Evolutionary conservation across 768 basidiomycete genomes (phyloP), one percentile per base, ranked within the genome.

Genomic region (Artomyces pyxidatus): DNA sequence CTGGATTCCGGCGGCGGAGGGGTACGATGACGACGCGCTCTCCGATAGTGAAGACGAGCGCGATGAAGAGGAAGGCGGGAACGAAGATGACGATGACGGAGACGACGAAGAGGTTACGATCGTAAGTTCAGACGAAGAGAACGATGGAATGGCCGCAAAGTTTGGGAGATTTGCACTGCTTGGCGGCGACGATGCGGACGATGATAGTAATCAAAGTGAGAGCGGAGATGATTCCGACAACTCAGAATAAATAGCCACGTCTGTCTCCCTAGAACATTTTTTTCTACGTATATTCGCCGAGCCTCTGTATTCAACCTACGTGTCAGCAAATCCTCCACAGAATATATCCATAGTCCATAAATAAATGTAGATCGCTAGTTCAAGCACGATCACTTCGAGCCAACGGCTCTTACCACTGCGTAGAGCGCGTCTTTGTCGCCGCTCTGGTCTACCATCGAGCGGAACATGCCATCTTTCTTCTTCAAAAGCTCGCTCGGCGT

Each of bases 1-100:
- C 51, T 84, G 82, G 82, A 71, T 85, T 45, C 69, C 70, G 42
- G 63, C 67, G 27, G 58, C 28, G 5, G 47, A n/a, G 25, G 58
- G 54, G 19, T 42, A 43, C 21, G 48, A 51, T 8, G 53, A 50
- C 25, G 59, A 60, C 32, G 30, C 41, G 30, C n/a, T 8, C 30
- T 30, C 11, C 16, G 53, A 57, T 17, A 47, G 50, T 1, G 67
- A 65, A 47, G 59, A 57, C 2, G 59, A 54, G 6, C 67, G 70
- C 48, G 60, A 68, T 42, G 64, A 62, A 29, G 65, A 65, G 12
- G 65, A 65, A 4, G 65, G 67, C 17, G 63, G 60, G 28, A 66
- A 63, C 22, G 65, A 59, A 1, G 69, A 68, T 14, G 64, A 59
- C 37, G 57, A 59, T 10, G 66, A 59, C 6, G 64, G 60, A 39